Percentiles rank a stretch among this genome's conserved stretches.
These are phyloP conservation scores for Pulveroboletus sp. DNA, from an alignment of 768 basidiomycete species.

Conservation along the genomic window DNA sequence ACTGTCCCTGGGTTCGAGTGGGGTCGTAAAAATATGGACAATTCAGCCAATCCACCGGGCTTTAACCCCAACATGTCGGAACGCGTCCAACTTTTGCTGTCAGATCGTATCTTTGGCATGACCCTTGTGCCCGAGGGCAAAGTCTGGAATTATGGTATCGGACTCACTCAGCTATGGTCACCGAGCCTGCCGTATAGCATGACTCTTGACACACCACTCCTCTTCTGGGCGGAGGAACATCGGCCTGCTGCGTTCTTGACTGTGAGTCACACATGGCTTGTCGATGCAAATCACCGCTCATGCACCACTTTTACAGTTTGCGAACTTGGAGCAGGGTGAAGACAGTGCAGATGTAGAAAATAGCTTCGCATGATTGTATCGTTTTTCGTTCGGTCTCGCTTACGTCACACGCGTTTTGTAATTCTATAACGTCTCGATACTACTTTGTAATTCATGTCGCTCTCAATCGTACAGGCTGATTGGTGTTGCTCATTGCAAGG, in stretches of 20 bases:
- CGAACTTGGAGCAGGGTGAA: conserved; percentile 83
- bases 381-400: conserved; percentile 5
- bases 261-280: conserved; percentile 42
- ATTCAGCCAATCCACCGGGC: conserved; percentile 78
- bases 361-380: conserved; percentile 69
- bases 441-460: not conserved
- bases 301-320: conserved; percentile 53
- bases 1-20: conserved; percentile 95
- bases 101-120: conserved; percentile 94
- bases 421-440: conserved; percentile 8
- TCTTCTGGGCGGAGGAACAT: conserved; percentile 97
- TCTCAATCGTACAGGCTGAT: not conserved
- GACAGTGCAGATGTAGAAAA: conserved; percentile 96
- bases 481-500: not conserved
- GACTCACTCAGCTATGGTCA: conserved; percentile 88
- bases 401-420: conserved; percentile 12
- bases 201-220: conserved; percentile 85
- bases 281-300: not conserved
- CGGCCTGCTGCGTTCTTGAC: conserved; percentile 92
- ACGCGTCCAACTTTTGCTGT: conserved; percentile 86
- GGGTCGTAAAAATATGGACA: conserved; percentile 92
- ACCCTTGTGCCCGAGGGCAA: conserved; percentile 91
- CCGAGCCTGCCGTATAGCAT: conserved; percentile 77
- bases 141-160: conserved; percentile 96
- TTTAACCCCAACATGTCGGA: conserved; percentile 99